Percentiles rank a stretch among this genome's conserved stretches.
phyloP scores from a whole-genome alignment of 495 filamentous ascomycete genomes.

The Neurospora sp. region DNA sequence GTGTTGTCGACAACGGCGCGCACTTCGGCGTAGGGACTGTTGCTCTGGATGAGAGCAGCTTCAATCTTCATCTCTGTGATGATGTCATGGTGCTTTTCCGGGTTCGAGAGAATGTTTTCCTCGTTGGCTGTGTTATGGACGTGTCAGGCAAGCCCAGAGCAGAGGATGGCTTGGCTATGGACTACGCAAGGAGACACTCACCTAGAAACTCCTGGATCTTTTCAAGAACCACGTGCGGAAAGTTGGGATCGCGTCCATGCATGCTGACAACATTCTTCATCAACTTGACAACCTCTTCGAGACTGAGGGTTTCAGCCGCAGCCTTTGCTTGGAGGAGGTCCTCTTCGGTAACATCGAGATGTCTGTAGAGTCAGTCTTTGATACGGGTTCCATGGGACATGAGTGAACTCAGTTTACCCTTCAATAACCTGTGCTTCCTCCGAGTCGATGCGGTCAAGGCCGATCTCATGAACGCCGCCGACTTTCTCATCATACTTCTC shows the following conservation, averaged over 20 bases:
- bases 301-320: slow-evolving; percentile 13
- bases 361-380: not conserved
- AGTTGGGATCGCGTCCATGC: slow-evolving; percentile 23
- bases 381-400: not conserved
- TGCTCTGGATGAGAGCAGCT: slow-evolving; percentile 32
- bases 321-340: slow-evolving; percentile 21
- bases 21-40: slow-evolving; percentile 39
- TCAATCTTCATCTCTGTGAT: slow-evolving; percentile 36
- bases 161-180: not conserved
- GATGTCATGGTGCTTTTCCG: slow-evolving; percentile 25
- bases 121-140: slow-evolving; percentile 20
- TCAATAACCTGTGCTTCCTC: not conserved
- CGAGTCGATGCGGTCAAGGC: not conserved
- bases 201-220: slow-evolving; percentile 19
- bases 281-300: slow-evolving; percentile 16
- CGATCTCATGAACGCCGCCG: not conserved
- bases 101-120: slow-evolving; percentile 20
- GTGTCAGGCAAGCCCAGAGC: not conserved
- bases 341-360: slow-evolving; percentile 19
- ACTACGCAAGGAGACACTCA: not conserved
- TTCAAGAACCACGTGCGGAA: slow-evolving; percentile 15
- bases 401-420: not conserved
- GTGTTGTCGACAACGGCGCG: slow-evolving; percentile 39
- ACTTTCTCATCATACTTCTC: not conserved
- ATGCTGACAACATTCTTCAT: slow-evolving; percentile 18